Evolutionary conservation across 257 asterid genomes (phyloP).

Genomic region (Nicotiana sylvestris): DNA sequence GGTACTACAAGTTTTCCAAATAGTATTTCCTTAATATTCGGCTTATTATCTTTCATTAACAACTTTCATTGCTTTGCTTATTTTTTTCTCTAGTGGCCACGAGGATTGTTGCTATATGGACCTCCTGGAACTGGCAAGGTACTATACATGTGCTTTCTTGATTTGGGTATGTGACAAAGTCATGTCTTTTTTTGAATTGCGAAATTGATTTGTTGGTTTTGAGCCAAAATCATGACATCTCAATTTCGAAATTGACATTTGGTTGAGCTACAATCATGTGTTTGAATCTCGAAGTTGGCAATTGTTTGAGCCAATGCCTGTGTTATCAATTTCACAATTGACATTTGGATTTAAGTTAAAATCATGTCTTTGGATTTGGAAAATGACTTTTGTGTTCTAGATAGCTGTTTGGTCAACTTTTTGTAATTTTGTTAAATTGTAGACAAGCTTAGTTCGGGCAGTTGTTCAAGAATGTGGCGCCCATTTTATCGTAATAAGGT

Average conservation of each 20-base stretch:
- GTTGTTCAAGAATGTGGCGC: slow-evolving; percentile 90
- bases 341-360: neutral
- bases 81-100: slow-evolving; percentile 58
- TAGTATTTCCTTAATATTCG: neutral
- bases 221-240: neutral
- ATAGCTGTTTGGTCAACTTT: slow-evolving; percentile 1
- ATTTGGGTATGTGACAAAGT: neutral
- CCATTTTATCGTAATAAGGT: slow-evolving; percentile 75
- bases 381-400: neutral
- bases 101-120: slow-evolving; percentile 87
- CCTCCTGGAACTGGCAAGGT: slow-evolving; percentile 99
- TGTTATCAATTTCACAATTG: neutral
- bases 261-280: neutral
- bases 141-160: neutral
- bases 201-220: neutral
- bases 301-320: neutral
- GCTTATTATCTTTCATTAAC: neutral
- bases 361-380: neutral
- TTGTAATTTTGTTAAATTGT: slow-evolving; percentile 8
- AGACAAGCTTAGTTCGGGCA: slow-evolving; percentile 99
- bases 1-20: slow-evolving; percentile 26
- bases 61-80: neutral
- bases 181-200: neutral
- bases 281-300: neutral
- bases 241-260: neutral